Evolutionary conservation across 2,329 filamentous ascomycete genomes (phyloP), one percentile per base, ranked within the genome.

Genomic region (Ciborinia camelliae): DNA sequence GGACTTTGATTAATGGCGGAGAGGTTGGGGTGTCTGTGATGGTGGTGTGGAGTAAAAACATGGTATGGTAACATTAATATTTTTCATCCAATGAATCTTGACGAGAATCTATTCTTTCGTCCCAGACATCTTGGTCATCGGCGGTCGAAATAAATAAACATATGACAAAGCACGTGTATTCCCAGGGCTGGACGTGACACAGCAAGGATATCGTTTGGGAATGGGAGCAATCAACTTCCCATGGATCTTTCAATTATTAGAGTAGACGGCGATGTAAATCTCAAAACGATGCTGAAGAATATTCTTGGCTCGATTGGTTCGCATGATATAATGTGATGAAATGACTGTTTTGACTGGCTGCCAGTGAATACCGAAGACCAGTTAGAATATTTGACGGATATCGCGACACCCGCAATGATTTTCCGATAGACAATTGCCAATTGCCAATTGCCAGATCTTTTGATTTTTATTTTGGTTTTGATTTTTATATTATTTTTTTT

Each of bases 141-240:
- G 35, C 53, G 37, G 47, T 10, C 39, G 23, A 39, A 32, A 45
- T 70, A 70, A 72, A 72, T 71, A 72, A 69, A 73, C 67, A 65
- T 70, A 70, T 73, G 65, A 72, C 68, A 68, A 72, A 73, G 70
- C 70, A 69, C 68, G 67, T 71, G 68, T 62, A 61, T 32, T 59
- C 20, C 45, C 45, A 59, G 62, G 53, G 53, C 53, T 43, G 28
- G 62, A 41, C 79, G 78, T 70, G 73, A 57, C 35, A 62, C 35
- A 76, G 65, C 65, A 57, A 50, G 64, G 37, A 37, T 23, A 15
- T 32, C 20, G 51, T 28, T 55, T 45, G 58, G 26, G 32, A 32
- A n/a, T n/a, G 15, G 43, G 58, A 45, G 28, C 28, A 35, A 18
- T 35, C 41, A 58, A 57, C 32, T 23, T n/a, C 37, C 26, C 26